Percentiles rank a stretch among this genome's conserved stretches.
Evolutionary conservation across 768 basidiomycete species (phyloP).

Genomic region (Pleurotus ostreatus): DNA sequence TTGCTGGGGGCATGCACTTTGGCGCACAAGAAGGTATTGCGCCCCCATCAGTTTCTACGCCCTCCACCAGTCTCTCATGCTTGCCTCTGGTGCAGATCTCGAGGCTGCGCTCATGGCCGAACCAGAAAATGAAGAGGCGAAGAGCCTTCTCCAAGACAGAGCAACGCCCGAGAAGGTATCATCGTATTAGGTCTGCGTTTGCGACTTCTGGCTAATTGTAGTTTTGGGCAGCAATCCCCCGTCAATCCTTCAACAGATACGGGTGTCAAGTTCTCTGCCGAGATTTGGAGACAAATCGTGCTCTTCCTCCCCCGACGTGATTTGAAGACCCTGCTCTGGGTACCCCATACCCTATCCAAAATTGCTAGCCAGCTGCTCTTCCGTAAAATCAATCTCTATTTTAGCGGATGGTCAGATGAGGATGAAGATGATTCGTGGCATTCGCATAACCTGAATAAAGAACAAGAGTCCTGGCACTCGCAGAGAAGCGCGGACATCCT

Average conservation of each 20-base stretch:
- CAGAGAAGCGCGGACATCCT: conserved; percentile 71
- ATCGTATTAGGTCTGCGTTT: neutral
- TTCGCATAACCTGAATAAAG: conserved; percentile 15
- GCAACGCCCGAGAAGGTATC: conserved; percentile 55
- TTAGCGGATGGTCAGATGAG: conserved; percentile 30
- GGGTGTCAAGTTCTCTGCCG: conserved; percentile 55
- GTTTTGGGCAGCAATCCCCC: neutral
- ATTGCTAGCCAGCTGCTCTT: conserved; percentile 69
- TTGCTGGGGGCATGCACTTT: conserved; percentile 54
- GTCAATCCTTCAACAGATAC: conserved; percentile 36
- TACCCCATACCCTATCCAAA: conserved; percentile 64
- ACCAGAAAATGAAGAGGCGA: conserved; percentile 69
- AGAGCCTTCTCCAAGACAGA: conserved; percentile 51
- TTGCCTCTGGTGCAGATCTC: conserved; percentile 41
- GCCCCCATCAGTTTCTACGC: conserved; percentile 4
- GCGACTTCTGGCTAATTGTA: neutral
- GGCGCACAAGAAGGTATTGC: conserved; percentile 63
- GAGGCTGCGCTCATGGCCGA: conserved; percentile 60
- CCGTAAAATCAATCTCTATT: conserved; percentile 59
- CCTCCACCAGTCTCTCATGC: neutral
- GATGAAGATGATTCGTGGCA: conserved; percentile 19
- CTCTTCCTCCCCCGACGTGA: conserved; percentile 59
- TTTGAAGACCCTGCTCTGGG: conserved; percentile 57
- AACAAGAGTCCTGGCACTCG: conserved; percentile 48
- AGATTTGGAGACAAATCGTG: conserved; percentile 72